phyloP scores from a whole-genome alignment of 1,284 basidiomycete species.

The Heterobasidion occidentale region DNA sequence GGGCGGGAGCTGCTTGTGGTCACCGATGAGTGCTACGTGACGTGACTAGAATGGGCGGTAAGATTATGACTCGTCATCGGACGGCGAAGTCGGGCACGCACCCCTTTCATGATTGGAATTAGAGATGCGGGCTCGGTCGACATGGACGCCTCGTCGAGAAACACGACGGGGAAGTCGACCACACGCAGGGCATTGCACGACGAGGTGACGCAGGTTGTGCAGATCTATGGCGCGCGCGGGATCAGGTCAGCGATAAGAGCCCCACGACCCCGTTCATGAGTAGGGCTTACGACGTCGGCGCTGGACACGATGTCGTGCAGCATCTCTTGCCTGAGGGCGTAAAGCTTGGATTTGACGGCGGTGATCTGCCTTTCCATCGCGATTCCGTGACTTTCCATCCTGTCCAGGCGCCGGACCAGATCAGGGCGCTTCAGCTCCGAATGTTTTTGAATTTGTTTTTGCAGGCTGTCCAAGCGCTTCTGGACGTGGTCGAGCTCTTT shows the following conservation, averaged over 20 bases:
- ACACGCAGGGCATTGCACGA: conserved; percentile 50
- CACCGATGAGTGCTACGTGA: conserved; percentile 87
- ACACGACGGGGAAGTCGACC: conserved; percentile 88
- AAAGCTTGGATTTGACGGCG: conserved; percentile 32
- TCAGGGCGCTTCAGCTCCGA: conserved; percentile 12
- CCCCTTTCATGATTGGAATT: conserved; percentile 85
- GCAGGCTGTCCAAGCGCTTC: conserved; percentile 17
- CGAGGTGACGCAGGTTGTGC: conserved; percentile 77
- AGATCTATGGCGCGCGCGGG: conserved; percentile 43
- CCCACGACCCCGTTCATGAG: conserved; percentile 5
- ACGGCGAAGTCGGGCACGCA: conserved; percentile 29
- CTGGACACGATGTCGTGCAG: conserved; percentile 49
- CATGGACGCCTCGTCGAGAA: conserved; percentile 94
- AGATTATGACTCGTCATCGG: neutral
- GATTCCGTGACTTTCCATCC: conserved; percentile 32
- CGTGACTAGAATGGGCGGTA: conserved; percentile 41
- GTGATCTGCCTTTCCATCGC: conserved; percentile 26
- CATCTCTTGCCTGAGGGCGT: conserved; percentile 45
- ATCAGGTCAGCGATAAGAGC: neutral
- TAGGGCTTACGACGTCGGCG: conserved; percentile 65
- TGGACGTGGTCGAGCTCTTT: conserved; percentile 13
- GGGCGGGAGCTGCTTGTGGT: conserved; percentile 95
- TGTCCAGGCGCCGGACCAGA: conserved; percentile 19
- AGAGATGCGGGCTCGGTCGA: conserved; percentile 87
- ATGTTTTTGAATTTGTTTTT: conserved; percentile 21